phyloP scores from a whole-genome alignment of 2,329 filamentous ascomycete genomes.

The Diaporthe caulivora region DNA sequence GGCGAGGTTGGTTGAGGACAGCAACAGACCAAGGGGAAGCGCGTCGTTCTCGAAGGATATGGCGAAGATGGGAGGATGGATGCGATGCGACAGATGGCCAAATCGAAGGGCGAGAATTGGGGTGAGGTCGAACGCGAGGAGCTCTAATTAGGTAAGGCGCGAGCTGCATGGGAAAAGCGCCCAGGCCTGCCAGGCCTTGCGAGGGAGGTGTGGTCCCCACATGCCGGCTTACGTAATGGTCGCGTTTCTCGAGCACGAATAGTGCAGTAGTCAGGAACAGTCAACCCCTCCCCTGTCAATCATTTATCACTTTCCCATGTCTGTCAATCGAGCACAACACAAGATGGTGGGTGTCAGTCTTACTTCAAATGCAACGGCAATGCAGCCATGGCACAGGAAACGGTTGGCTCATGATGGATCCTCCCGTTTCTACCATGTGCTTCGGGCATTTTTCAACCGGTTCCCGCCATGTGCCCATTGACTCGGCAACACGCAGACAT shows the following conservation, averaged over 20 bases:
- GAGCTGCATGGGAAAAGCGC: slow-evolving; percentile 2
- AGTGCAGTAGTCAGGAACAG: slow-evolving; percentile 29
- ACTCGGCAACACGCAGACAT: not conserved
- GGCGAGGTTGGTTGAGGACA: not conserved
- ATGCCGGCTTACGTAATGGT: slow-evolving; percentile 16
- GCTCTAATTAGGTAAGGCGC: slow-evolving; percentile 35
- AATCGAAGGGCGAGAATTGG: slow-evolving; percentile 35
- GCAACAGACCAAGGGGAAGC: slow-evolving; percentile 1
- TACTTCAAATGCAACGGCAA: not conserved
- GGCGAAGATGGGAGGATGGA: slow-evolving; percentile 22
- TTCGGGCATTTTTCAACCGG: not conserved
- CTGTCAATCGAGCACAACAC: not conserved
- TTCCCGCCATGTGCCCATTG: not conserved
- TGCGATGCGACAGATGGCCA: slow-evolving; percentile 37
- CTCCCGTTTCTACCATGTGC: not conserved
- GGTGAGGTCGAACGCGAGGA: slow-evolving; percentile 38
- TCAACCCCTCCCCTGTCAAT: slow-evolving; percentile 6
- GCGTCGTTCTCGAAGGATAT: slow-evolving; percentile 23
- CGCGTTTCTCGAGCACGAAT: not conserved
- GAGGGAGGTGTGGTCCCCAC: slow-evolving; percentile 10
- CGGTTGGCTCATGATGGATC: not conserved
- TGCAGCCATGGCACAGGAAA: not conserved
- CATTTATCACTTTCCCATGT: not conserved
- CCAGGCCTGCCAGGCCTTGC: not conserved
- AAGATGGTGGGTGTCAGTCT: not conserved